Base-by-base conservation (phyloP, 768 basidiomycete species). In the Boletus fagicola region DNA sequence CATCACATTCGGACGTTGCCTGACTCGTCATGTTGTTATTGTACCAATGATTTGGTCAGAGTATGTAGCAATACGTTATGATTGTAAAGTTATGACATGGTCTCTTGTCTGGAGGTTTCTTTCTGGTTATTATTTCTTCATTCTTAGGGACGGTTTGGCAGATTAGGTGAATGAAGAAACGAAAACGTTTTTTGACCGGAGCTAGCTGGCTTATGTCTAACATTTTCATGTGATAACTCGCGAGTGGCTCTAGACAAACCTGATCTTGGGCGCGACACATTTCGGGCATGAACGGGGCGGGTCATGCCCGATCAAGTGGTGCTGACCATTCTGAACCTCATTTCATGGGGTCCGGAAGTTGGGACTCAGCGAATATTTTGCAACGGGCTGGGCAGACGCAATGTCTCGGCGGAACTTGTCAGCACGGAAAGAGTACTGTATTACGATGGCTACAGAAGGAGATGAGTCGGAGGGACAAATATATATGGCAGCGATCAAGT, bases 11-110 rank as follows among this genome's bases (percentile, higher is more conserved):
- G 69, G 64, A 70, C 68, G 33, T 56, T 58, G 22, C 24, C 40
- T 59, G 54, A 20, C 53, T 54, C 33, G 46, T 54, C 65, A 63
- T 56, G 60, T 61, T 63, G 31, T 66, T 69, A 63, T 62, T 63
- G 53, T 70, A 66, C 58, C 62, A 43, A 56, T 58, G n/a, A n/a
- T n/a, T n/a, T 40, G 51, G 58, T 57, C 56, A 55, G 58, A 60
- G 58, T 65, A 67, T 72, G 72, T 72, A 72, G 71, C 72, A 53
- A 63, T 72, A 72, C 71, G 59, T 72, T 73, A 73, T 72, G 68
- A 50, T 51, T 74, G 72, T 72, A 74, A 72, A 69, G 35, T 46
- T 72, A 74, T 62, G 70, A 24, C 60, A 58, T 48, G 44, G 53
- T 49, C 47, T 70, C 52, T 63, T 57, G 45, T 56, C 49, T 22